These are phyloP conservation scores for Colletotrichum somersetense DNA, from an alignment of 2,329 filamentous ascomycete species.

Conservation along the genomic window DNA sequence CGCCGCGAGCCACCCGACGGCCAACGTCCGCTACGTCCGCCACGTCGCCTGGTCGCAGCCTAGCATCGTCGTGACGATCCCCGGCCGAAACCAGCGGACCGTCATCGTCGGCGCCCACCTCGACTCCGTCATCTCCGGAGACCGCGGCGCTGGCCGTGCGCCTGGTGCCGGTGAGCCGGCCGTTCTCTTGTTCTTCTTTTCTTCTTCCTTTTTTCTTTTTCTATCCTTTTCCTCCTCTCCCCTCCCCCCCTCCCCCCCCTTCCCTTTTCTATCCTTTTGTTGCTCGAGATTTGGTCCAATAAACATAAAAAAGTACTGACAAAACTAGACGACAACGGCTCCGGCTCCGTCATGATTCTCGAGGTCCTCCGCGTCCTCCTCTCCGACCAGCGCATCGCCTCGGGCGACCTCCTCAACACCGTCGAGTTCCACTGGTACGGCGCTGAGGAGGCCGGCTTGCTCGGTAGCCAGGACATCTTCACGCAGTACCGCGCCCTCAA, in stretches of 20 bases:
- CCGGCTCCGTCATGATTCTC: constrained; percentile 82
- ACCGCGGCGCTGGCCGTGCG: constrained; percentile 77
- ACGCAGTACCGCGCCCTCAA: constrained; percentile 51
- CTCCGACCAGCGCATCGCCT: constrained; percentile 70
- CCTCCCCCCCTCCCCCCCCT: no score
- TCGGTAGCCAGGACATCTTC: constrained; percentile 74
- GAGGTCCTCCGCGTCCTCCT: constrained; percentile 81
- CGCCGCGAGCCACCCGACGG: constrained; percentile 70
- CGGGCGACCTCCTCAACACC: constrained; percentile 76
- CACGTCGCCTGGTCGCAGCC: constrained; percentile 79
- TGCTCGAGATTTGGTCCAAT: background rate
- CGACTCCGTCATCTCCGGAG: constrained; percentile 82
- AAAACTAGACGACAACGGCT: constrained; percentile 76
- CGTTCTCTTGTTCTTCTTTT: background rate
- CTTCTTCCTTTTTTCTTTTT: no score
- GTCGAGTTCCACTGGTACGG: constrained; percentile 91
- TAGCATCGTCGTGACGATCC: constrained; percentile 84
- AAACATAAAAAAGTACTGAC: background rate
- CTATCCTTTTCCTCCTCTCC: no score
- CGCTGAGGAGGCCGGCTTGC: constrained; percentile 83
- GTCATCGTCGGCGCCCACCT: constrained; percentile 84
- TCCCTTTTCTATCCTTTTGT: no score
- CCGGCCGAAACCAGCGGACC: constrained; percentile 76
- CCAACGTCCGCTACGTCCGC: constrained; percentile 72
- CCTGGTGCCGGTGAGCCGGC: constrained; percentile 67